phyloP scores from a whole-genome alignment of 148 eudicot species.

The Rhododendron ovatum region DNA sequence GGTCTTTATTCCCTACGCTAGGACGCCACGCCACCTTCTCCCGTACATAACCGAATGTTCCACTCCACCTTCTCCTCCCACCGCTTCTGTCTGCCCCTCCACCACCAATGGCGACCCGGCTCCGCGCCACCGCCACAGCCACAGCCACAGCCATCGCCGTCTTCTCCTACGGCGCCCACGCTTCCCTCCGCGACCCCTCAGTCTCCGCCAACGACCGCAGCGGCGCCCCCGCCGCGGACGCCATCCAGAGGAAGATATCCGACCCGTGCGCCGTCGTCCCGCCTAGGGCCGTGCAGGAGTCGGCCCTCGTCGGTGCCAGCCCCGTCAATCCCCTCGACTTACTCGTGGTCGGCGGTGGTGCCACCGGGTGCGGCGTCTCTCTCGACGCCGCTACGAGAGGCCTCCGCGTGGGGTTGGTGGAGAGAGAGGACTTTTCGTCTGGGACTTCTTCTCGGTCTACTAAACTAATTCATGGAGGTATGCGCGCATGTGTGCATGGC shows the following conservation, averaged over 20 bases:
- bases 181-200: conserved; percentile 25
- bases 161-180: conserved; percentile 28
- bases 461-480: conserved; percentile 93
- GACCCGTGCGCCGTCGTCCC: conserved; percentile 58
- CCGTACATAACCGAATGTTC: neutral
- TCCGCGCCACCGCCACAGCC: conserved; percentile 34
- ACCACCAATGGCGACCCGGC: conserved; percentile 17
- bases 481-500: neutral
- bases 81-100: neutral
- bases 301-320: conserved; percentile 48
- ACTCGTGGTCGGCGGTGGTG: conserved; percentile 86
- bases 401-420: conserved; percentile 85
- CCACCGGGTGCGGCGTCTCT: conserved; percentile 84
- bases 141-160: conserved; percentile 20
- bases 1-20: neutral
- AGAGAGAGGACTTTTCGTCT: conserved; percentile 86
- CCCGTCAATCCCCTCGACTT: conserved; percentile 62
- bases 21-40: neutral
- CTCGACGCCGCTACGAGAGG: conserved; percentile 86
- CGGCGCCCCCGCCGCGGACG: conserved; percentile 17
- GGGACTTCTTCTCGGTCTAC: conserved; percentile 96
- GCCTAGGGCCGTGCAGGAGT: conserved; percentile 41
- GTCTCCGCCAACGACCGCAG: conserved; percentile 38
- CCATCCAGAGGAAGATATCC: conserved; percentile 41
- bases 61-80: neutral